Conservation (phyloP, 331 rosid species). For the Malus hybrid region DNA sequence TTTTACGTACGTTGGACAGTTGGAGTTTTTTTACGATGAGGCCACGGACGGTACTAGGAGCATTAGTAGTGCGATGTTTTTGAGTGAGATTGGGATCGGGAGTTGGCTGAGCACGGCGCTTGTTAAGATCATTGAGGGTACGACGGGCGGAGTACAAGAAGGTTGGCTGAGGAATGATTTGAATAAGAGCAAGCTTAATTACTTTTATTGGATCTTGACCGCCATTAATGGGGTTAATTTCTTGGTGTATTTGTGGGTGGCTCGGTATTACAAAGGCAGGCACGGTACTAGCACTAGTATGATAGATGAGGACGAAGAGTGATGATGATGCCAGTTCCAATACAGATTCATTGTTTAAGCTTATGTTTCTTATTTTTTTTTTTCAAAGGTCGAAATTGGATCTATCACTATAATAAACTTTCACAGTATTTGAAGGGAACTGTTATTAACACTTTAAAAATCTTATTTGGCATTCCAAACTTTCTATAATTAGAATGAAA, state of each 20-base stretch:
- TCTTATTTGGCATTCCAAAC: no score
- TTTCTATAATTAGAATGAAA: no score
- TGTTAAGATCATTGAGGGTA: slow-evolving; percentile 26
- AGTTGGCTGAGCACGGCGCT: slow-evolving; percentile 47
- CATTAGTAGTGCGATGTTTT: slow-evolving; percentile 47
- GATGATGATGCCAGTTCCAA: background rate
- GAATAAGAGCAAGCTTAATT: slow-evolving; percentile 33
- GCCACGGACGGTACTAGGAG: slow-evolving; percentile 58
- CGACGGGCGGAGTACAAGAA: slow-evolving; percentile 26
- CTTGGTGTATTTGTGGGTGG: slow-evolving; percentile 25
- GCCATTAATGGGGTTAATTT: slow-evolving; percentile 33
- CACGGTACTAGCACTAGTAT: background rate
- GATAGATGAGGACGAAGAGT: background rate
- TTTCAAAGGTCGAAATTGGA: no score
- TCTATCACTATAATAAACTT: background rate
- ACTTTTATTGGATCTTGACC: slow-evolving; percentile 44
- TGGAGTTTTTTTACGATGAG: slow-evolving; percentile 53
- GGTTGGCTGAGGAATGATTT: slow-evolving; percentile 50
- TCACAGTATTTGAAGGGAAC: no score
- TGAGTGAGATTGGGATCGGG: slow-evolving; percentile 50
- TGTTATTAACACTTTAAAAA: no score
- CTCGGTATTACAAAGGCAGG: slow-evolving; percentile 25
- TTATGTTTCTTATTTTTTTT: background rate
- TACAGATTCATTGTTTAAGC: background rate
- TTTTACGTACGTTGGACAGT: slow-evolving; percentile 50